These are phyloP conservation scores for Malus fusca DNA, from an alignment of 306 rosid species.

Conservation along the genomic window DNA sequence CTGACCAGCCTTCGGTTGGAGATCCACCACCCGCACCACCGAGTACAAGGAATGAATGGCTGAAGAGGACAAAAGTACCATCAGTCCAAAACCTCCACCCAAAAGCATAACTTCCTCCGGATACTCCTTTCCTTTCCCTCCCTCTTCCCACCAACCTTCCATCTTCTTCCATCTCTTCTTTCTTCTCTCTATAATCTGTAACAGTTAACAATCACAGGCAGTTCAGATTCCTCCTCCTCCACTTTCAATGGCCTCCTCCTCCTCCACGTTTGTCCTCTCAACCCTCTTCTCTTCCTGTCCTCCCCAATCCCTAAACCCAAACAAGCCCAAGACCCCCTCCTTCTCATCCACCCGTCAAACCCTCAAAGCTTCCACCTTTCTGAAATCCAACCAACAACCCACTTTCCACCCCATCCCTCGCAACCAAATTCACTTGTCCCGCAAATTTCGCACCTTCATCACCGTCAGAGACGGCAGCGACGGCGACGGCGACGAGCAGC, in stretches of 20 bases:
- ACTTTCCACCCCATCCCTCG: neutral
- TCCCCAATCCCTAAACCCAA: constrained; percentile 6
- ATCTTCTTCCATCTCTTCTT: neutral
- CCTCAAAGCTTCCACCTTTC: neutral
- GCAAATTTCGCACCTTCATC: constrained; percentile 24
- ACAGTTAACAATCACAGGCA: neutral
- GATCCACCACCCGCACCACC: too few species aligned
- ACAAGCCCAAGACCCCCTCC: neutral
- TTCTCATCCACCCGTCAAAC: neutral
- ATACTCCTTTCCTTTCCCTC: neutral
- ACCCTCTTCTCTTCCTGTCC: constrained; percentile 11
- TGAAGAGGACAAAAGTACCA: too few species aligned
- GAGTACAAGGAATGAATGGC: neutral
- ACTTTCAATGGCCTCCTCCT: constrained; percentile 23
- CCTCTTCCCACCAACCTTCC: neutral
- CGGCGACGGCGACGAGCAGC: neutral
- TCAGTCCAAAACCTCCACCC: constrained; percentile 19
- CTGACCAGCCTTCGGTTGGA: too few species aligned
- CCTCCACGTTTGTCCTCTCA: constrained; percentile 20
- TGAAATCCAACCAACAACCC: neutral
- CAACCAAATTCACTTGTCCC: neutral
- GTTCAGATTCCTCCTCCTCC: neutral
- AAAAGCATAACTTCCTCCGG: constrained; percentile 16
- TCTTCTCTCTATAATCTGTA: neutral
- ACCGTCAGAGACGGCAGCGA: constrained; percentile 29